Evolutionary conservation across 805 yeast genomes (phyloP).

Genomic region (Candida silvatica): DNA sequence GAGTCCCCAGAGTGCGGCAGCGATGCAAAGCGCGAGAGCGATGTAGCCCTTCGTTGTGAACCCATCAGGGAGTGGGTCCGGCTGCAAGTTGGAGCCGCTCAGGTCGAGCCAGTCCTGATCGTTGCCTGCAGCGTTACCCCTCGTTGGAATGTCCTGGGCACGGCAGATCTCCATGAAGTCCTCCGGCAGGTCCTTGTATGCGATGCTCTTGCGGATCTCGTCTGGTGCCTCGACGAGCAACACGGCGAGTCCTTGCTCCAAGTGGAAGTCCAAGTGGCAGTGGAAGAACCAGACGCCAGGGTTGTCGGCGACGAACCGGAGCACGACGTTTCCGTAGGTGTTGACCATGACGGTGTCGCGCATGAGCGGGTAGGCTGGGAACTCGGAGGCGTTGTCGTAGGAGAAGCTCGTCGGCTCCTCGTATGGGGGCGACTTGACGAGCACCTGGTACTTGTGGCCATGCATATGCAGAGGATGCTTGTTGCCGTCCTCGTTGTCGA

Average conservation of each 20-base stretch:
- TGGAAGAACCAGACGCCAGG: conserved; percentile 96
- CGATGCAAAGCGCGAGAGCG: conserved; percentile 46
- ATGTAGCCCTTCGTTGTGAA: conserved; percentile 64
- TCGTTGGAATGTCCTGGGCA: conserved; percentile 32
- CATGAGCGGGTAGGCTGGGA: conserved; percentile 50
- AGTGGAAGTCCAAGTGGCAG: conserved; percentile 84
- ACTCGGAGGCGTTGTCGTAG: conserved; percentile 30
- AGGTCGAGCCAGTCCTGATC: conserved; percentile 44
- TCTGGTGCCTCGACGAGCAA: conserved; percentile 65
- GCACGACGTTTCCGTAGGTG: conserved; percentile 58
- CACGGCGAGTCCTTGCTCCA: conserved; percentile 73
- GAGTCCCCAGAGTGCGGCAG: conserved; percentile 53
- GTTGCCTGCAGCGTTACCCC: conserved; percentile 74
- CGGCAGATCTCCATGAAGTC: conserved; percentile 44
- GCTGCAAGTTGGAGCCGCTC: conserved; percentile 52
- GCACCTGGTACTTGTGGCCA: conserved; percentile 80
- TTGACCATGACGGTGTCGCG: conserved; percentile 69
- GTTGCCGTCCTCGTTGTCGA: conserved; percentile 80
- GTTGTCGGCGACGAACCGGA: conserved; percentile 72
- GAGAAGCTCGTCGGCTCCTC: conserved; percentile 50
- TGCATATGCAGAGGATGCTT: conserved; percentile 96
- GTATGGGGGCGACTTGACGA: conserved; percentile 53
- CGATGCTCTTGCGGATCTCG: conserved; percentile 33
- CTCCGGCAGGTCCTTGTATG: conserved; percentile 26
- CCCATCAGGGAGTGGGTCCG: conserved; percentile 56